Conservation (phyloP, 2,329 filamentous ascomycete species). For the Aspergillus versicolor region DNA sequence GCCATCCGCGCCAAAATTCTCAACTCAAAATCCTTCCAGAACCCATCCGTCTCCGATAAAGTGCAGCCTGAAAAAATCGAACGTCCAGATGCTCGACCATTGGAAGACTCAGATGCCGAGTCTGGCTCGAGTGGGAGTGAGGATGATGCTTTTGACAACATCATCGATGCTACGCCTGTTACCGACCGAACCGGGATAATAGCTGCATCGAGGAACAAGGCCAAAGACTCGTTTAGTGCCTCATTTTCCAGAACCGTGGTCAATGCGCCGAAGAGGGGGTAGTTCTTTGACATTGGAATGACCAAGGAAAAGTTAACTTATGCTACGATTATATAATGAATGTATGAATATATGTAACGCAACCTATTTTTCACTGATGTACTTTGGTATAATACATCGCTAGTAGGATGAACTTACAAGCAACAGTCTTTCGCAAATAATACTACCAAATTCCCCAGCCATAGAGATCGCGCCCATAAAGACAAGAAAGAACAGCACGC, state of each 20-base stretch:
- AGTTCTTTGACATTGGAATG: not conserved
- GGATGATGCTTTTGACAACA: conserved; percentile 81
- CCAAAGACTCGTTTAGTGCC: conserved; percentile 49
- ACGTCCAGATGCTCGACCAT: conserved; percentile 52
- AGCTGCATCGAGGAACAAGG: conserved; percentile 58
- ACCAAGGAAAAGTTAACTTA: not conserved
- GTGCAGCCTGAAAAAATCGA: conserved; percentile 62
- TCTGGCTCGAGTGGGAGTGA: conserved; percentile 59
- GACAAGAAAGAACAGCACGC: not conserved
- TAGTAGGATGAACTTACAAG: not conserved
- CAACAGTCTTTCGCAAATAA: not conserved
- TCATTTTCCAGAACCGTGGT: conserved; percentile 52
- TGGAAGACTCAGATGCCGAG: conserved; percentile 63
- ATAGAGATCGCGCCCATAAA: not conserved
- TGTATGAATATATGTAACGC: conserved; percentile 1
- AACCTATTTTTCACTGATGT: not conserved
- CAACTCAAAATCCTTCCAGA: conserved; percentile 82
- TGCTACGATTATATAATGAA: not conserved
- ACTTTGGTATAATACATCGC: not conserved
- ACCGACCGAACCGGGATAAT: conserved; percentile 79
- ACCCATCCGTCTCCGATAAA: conserved; percentile 51
- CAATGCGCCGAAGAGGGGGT: conserved; percentile 50
- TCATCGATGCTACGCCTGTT: conserved; percentile 86
- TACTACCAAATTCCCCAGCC: not conserved
- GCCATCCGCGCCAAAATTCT: conserved; percentile 88